These are phyloP conservation scores for Sporothrix globosa DNA, from an alignment of 2,329 filamentous ascomycete species.

Conservation along the genomic window DNA sequence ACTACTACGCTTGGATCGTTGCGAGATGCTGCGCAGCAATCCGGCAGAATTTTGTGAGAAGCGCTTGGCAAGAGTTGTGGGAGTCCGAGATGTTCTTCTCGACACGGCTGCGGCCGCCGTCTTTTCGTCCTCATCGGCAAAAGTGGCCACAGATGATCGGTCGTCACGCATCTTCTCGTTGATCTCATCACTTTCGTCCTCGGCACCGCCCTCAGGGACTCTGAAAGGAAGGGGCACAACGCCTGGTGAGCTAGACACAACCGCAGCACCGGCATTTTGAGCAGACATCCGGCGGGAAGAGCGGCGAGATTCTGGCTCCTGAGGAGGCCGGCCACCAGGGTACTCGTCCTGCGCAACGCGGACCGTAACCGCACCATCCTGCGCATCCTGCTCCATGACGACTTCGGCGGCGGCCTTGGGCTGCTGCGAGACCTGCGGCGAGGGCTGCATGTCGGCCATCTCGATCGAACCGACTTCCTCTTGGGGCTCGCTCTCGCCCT, in stretches of 20 bases:
- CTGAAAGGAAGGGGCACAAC: slow-evolving; percentile 69
- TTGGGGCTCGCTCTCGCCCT: not conserved
- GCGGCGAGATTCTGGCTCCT: slow-evolving; percentile 12
- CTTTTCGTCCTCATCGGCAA: slow-evolving; percentile 65
- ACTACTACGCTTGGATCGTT: slow-evolving; percentile 41
- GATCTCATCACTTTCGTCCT: slow-evolving; percentile 3
- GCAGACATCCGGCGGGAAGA: slow-evolving; percentile 12
- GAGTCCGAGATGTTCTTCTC: slow-evolving; percentile 16
- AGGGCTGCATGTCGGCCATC: slow-evolving; percentile 54
- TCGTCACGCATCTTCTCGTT: slow-evolving; percentile 55
- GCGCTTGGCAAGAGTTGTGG: slow-evolving; percentile 50
- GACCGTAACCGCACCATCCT: slow-evolving; percentile 56
- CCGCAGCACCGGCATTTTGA: not conserved
- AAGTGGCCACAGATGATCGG: slow-evolving; percentile 70
- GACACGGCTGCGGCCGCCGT: slow-evolving; percentile 30
- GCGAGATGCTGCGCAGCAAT: slow-evolving; percentile 52
- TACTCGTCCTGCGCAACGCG: slow-evolving; percentile 57
- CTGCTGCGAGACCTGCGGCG: slow-evolving; percentile 35
- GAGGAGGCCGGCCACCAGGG: slow-evolving; percentile 39
- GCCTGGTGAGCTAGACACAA: slow-evolving; percentile 44
- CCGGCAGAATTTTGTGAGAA: slow-evolving; percentile 54
- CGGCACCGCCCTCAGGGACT: slow-evolving; percentile 50
- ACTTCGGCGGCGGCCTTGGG: slow-evolving; percentile 48
- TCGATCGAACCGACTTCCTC: slow-evolving; percentile 51
- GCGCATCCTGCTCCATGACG: slow-evolving; percentile 47